Conservation (phyloP, 805 yeast species). For the Clavispora carvajalis region DNA sequence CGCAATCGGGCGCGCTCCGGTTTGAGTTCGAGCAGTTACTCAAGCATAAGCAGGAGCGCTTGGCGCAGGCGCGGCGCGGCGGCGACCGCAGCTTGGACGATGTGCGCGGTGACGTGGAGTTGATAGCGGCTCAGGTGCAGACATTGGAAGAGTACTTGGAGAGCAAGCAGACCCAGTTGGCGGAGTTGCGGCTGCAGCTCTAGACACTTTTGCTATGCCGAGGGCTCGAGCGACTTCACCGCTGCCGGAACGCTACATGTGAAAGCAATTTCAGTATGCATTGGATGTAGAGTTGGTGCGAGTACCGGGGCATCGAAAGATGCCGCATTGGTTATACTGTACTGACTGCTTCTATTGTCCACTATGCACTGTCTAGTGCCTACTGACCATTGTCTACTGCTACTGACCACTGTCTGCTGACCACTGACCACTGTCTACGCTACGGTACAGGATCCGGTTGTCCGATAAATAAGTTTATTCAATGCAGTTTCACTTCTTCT, state of each 20-base stretch:
- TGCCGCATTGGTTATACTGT: too few relatives aligned
- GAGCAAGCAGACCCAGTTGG: constrained; percentile 57
- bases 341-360: too few relatives aligned
- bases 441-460: too few relatives aligned
- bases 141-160: constrained; percentile 65
- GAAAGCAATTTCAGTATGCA: too few relatives aligned
- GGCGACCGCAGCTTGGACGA: constrained; percentile 40
- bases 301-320: too few relatives aligned
- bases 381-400: too few relatives aligned
- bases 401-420: too few relatives aligned
- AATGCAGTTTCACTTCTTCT: constrained; percentile 20
- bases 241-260: too few relatives aligned
- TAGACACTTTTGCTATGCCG: not conserved
- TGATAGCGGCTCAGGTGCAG: constrained; percentile 71
- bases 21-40: constrained; percentile 79
- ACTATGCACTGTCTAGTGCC: too few relatives aligned
- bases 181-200: constrained; percentile 9
- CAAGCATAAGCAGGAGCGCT: constrained; percentile 65
- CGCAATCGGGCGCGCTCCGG: constrained; percentile 28
- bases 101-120: constrained; percentile 56
- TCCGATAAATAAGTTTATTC: not conserved
- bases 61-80: constrained; percentile 20
- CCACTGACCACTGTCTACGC: too few relatives aligned
- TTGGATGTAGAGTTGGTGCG: too few relatives aligned
- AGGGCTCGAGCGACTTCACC: too few relatives aligned